Base-by-base conservation (phyloP, 1,139 yeast species). In the Candida sanyaensis region DNA sequence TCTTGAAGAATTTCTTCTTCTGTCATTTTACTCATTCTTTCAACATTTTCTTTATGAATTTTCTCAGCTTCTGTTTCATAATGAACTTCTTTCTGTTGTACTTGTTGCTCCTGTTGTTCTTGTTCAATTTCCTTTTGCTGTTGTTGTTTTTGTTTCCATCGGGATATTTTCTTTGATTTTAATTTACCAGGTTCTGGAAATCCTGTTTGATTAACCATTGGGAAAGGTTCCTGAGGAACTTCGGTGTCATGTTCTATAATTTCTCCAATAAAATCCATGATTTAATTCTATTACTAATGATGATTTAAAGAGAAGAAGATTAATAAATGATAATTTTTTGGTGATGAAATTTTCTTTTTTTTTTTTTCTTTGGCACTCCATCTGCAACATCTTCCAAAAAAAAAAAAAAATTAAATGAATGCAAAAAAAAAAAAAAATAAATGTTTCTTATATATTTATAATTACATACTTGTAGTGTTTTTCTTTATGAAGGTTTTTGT, bases 41-140 rank as follows among this genome's bases (percentile, higher is more conserved):
- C 81, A 54, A 87, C 62, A 63, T 92, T 92, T 59, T 92, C 97
- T 48, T 77, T 64, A 63, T 89, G 93, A 32, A 92, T 88, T 59
- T 80, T 78, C 56, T 86, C 92, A 1, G 85, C 80, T 57, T 89
- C 96, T 0, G 55, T 50, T 21, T 49, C 26, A 9, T 26, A 34
- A 37, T 37, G 34, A 29, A 30, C 43, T 46, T 40, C 34, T 26
- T 45, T 27, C 39, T 37, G 28, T 24, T 30, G 42, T 21, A 21
- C 23, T 38, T 30, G 46, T 13, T 37, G 26, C 29, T 37, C 28
- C 42, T 30, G 13, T 41, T 27, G 17, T 31, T n/a, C n/a, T n/a
- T 39, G 49, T 29, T 34, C 21, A 34, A 37, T 30, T 43, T 38
- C 27, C 41, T 33, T 11, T 39, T 36, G 24, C 29, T 45, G 41